Conservation (phyloP, 225 moss, liverwort and hornwort genomes). For the Pseudisothecium myosuroides region DNA sequence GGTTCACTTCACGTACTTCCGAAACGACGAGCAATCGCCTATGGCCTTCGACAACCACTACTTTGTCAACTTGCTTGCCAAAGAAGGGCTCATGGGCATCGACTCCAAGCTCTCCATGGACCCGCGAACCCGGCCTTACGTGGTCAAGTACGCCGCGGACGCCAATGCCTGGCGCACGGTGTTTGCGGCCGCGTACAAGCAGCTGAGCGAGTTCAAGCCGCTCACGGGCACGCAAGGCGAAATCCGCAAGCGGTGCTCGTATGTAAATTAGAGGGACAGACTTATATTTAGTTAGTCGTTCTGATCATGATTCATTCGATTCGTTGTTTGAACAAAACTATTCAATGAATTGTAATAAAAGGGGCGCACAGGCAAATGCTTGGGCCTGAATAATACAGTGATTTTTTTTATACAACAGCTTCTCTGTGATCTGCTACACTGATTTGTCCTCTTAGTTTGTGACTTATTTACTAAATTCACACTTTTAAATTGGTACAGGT, state of each 20-base stretch:
- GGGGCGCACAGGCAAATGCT: neutral
- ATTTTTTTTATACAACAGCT: neutral
- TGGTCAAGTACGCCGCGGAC: slow-evolving; percentile 25
- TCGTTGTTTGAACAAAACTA: neutral
- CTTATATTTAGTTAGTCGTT: neutral
- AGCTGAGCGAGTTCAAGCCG: slow-evolving; percentile 24
- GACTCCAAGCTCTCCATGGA: slow-evolving; percentile 39
- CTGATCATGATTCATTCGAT: neutral
- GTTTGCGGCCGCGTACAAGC: slow-evolving; percentile 22
- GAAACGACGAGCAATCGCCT: slow-evolving; percentile 57
- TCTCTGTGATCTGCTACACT: neutral
- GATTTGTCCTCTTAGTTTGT: neutral
- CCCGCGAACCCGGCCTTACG: slow-evolving; percentile 14
- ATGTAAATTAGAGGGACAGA: neutral
- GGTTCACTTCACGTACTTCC: slow-evolving; percentile 47
- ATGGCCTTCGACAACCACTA: slow-evolving; percentile 70
- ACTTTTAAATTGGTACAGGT: neutral
- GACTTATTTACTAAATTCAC: neutral
- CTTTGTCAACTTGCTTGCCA: slow-evolving; percentile 27
- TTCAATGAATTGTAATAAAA: neutral
- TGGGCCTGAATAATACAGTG: neutral
- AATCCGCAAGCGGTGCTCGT: slow-evolving; percentile 29
- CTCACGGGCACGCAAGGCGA: slow-evolving; percentile 29
- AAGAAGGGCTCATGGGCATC: slow-evolving; percentile 37
- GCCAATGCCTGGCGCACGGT: slow-evolving; percentile 8